A percentile compares a stretch with the other conserved stretches of the same genome.
Conservation (phyloP, 371 early-diverging fungal genomes). For the Dentiscutata heterogama region DNA sequence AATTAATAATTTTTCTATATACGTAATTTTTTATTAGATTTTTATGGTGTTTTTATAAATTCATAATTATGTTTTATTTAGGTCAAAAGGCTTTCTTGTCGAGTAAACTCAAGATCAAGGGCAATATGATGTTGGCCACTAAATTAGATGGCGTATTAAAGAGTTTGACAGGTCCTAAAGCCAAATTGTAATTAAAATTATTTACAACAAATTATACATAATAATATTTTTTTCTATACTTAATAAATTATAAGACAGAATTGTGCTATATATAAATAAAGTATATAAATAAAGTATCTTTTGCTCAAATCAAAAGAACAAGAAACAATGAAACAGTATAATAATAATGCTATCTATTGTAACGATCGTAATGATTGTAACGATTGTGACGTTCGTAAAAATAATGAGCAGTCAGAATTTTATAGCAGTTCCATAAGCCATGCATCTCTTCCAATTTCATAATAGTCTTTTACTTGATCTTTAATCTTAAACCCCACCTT, state of each 20-base stretch:
- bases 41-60: background rate
- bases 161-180: background rate
- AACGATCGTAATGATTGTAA: too few relatives aligned
- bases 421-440: conserved; percentile 21
- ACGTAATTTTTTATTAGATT: background rate
- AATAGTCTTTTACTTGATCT: conserved; percentile 29
- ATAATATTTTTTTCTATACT: too few relatives aligned
- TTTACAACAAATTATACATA: background rate
- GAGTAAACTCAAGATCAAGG: conserved; percentile 90
- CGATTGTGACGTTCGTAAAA: too few relatives aligned
- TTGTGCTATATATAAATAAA: too few relatives aligned
- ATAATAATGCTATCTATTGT: too few relatives aligned
- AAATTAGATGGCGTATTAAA: conserved; percentile 62
- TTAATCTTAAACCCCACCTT: conserved; percentile 29
- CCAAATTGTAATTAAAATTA: conserved; percentile 35
- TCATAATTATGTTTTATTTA: background rate
- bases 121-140: conserved; percentile 81
- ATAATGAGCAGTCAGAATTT: too few relatives aligned
- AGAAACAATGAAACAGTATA: too few relatives aligned
- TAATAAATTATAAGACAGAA: too few relatives aligned
- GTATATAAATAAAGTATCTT: too few relatives aligned
- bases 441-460: conserved; percentile 34
- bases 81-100: conserved; percentile 86
- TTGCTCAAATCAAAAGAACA: too few relatives aligned
- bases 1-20: conserved; percentile 9